Evolutionary conservation across 495 filamentous ascomycete species (phyloP).

Genomic region (Penicillium verhagenii): DNA sequence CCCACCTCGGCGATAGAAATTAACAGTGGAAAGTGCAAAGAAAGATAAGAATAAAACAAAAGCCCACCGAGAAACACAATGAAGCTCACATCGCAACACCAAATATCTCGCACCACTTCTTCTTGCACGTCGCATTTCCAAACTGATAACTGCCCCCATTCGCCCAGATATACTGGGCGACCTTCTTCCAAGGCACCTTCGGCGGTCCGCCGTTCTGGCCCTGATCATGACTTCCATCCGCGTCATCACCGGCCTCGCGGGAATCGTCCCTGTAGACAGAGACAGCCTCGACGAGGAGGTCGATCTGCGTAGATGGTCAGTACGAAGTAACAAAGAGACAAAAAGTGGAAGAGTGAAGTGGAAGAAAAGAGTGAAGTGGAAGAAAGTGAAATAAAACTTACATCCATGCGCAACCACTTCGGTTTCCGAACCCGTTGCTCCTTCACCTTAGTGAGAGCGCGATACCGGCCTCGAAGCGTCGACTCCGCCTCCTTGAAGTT

Average conservation of each 20-base stretch:
- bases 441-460: constrained; percentile 76
- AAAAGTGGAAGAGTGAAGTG: no score
- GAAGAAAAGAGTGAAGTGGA: no score
- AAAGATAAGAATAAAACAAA: no score
- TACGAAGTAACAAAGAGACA: no score
- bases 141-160: constrained; percentile 81
- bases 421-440: constrained; percentile 75
- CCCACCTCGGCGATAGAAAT: no score
- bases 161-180: constrained; percentile 66
- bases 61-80: background rate
- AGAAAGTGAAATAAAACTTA: constrained; percentile 47
- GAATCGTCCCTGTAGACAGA: background rate
- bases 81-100: constrained; percentile 5
- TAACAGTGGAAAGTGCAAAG: no score
- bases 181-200: constrained; percentile 80
- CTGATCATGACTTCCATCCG: background rate
- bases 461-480: constrained; percentile 76
- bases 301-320: no score
- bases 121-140: constrained; percentile 84
- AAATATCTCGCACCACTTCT: constrained; percentile 60
- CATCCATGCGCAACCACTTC: constrained; percentile 72
- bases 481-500: constrained; percentile 78
- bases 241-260: background rate
- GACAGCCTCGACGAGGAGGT: background rate
- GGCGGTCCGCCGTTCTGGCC: constrained; percentile 21